A percentile compares a stretch with the other conserved stretches of the same genome.
Evolutionary conservation across 139 green algal species (phyloP).

Genomic region (Micractinium sp.): DNA sequence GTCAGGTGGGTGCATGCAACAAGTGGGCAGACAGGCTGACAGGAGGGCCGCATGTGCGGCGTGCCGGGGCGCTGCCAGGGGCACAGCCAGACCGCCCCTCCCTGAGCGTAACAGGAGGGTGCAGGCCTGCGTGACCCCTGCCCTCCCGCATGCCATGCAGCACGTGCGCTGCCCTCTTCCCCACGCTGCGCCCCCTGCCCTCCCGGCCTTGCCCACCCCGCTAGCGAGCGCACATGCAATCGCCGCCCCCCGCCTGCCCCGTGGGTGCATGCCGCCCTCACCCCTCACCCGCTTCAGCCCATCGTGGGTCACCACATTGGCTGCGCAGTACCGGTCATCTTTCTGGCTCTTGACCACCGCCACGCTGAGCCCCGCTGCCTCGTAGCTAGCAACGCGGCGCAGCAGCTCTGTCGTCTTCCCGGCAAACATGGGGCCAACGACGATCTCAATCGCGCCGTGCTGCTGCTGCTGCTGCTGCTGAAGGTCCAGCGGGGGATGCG

Average conservation of each 20-base stretch:
- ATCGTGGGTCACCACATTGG: conserved; percentile 56
- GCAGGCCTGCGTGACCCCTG: too few species aligned
- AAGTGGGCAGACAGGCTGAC: too few species aligned
- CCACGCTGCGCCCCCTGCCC: too few species aligned
- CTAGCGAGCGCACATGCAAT: too few species aligned
- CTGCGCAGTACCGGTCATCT: conserved; percentile 66
- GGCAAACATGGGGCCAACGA: conserved; percentile 83
- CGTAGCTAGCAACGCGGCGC: conserved; percentile 42
- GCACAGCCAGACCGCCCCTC: too few species aligned
- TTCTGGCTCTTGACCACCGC: conserved; percentile 68
- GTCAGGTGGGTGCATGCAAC: too few species aligned
- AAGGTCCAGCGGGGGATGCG: background rate
- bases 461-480: conserved; percentile 2
- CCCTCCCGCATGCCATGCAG: too few species aligned
- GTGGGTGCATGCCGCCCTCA: too few species aligned
- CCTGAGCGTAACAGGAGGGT: too few species aligned
- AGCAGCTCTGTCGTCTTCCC: conserved; percentile 77
- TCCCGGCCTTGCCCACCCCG: background rate
- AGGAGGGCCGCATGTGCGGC: too few species aligned
- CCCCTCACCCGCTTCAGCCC: conserved; percentile 42
- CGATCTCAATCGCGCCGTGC: conserved; percentile 63
- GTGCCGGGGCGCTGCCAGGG: too few species aligned
- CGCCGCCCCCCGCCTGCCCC: background rate
- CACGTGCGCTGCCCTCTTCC: too few species aligned
- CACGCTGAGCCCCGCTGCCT: conserved; percentile 51